Evolutionary conservation across 768 basidiomycete genomes (phyloP).

Genomic region (Myochromella boudieri): DNA sequence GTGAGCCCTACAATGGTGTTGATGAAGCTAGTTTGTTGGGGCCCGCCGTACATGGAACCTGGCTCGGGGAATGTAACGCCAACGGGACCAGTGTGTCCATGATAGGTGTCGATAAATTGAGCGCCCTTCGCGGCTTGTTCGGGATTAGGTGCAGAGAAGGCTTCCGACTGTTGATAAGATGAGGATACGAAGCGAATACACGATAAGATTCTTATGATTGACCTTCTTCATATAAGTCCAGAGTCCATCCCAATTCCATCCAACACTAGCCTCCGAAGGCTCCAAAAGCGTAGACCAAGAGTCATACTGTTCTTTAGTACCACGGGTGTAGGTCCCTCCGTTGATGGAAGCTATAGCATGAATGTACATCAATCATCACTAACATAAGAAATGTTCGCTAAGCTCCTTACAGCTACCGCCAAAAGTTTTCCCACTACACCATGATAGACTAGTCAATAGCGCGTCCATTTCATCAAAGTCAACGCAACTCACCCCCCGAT

Average conservation of each 20-base stretch:
- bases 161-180: conserved; percentile 35
- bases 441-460: background rate
- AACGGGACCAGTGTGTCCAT: conserved; percentile 53
- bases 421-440: conserved; percentile 45
- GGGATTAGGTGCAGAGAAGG: conserved; percentile 45
- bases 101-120: conserved; percentile 44
- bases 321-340: conserved; percentile 46
- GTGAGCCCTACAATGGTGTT: conserved; percentile 45
- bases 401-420: conserved; percentile 37
- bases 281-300: conserved; percentile 38
- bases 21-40: conserved; percentile 50
- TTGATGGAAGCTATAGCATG: conserved; percentile 41
- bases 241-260: conserved; percentile 47
- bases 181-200: background rate
- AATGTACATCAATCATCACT: conserved; percentile 1
- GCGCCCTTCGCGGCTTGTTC: conserved; percentile 47
- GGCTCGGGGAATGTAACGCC: conserved; percentile 49
- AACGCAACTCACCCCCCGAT: conserved; percentile 36
- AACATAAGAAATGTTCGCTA: no score
- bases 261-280: conserved; percentile 37
- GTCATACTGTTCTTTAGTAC: conserved; percentile 43
- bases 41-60: conserved; percentile 53
- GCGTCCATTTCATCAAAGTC: no score
- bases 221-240: conserved; percentile 51
- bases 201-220: background rate